Conservation (phyloP, 139 green algal genomes). For the Auxenochlorella pyrenoidosa region DNA sequence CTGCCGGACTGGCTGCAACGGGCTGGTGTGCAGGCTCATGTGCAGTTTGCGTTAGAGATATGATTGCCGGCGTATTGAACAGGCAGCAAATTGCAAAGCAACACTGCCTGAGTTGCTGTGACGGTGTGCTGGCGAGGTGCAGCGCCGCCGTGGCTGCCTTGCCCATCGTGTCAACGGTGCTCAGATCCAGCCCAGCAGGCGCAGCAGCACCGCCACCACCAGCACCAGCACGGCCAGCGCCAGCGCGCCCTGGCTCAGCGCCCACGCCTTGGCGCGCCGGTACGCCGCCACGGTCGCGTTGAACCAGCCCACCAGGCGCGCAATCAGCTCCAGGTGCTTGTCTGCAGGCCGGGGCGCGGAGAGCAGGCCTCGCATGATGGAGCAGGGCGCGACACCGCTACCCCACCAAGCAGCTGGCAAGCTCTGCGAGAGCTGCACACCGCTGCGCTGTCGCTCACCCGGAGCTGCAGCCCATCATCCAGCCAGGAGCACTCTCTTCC, state of each 20-base stretch:
- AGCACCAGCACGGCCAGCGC: slow-evolving; percentile 39
- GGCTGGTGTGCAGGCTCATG: no score
- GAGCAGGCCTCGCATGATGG: no score
- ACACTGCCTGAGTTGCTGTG: no score
- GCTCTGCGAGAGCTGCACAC: not conserved
- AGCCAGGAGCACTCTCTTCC: no score
- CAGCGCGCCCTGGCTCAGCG: slow-evolving; percentile 29
- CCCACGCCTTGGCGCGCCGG: slow-evolving; percentile 21
- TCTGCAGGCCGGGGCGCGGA: slow-evolving; percentile 11
- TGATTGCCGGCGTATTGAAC: no score
- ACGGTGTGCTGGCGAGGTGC: not conserved
- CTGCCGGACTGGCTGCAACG: no score
- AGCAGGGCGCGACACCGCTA: no score
- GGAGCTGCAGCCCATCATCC: no score
- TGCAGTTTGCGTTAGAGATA: no score
- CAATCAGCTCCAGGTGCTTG: slow-evolving; percentile 44
- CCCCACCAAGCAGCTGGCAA: no score
- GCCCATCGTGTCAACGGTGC: not conserved
- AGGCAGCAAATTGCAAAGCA: no score
- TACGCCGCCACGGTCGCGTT: slow-evolving; percentile 1
- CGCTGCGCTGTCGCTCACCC: no score
- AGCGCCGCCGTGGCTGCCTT: not conserved
- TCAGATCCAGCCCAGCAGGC: slow-evolving; percentile 42
- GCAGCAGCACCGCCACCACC: slow-evolving; percentile 38
- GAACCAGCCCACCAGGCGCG: not conserved